phyloP scores from a whole-genome alignment of 257 asterid species.

The Euphrasia confusa region DNA sequence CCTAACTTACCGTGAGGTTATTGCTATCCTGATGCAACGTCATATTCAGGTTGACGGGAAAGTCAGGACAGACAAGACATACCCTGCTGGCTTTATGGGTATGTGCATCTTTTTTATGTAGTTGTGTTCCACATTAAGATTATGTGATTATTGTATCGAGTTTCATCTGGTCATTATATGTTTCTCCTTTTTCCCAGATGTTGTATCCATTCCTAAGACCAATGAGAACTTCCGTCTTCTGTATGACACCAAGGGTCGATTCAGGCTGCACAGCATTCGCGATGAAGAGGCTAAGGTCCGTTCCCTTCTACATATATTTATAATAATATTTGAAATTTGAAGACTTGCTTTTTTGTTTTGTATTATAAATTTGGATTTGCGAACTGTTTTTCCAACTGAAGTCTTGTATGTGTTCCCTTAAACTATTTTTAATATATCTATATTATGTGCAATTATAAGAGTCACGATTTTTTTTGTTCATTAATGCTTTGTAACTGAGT shows the following conservation, averaged over 20 bases:
- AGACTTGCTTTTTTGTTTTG: not conserved
- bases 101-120: not conserved
- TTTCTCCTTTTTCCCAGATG: slow-evolving; percentile 27
- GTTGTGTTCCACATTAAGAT: no score
- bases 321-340: not conserved
- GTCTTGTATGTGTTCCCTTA: no score
- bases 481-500: no score
- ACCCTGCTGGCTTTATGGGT: slow-evolving; percentile 50
- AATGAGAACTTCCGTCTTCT: slow-evolving; percentile 52
- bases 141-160: not conserved
- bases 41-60: slow-evolving; percentile 40
- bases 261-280: slow-evolving; percentile 37
- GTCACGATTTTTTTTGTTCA: no score
- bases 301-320: not conserved
- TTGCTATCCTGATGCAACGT: slow-evolving; percentile 43
- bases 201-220: slow-evolving; percentile 53
- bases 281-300: slow-evolving; percentile 51
- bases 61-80: slow-evolving; percentile 45
- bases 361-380: no score
- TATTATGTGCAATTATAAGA: no score
- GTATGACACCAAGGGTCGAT: slow-evolving; percentile 44
- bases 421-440: no score
- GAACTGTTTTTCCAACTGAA: no score
- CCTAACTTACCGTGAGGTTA: slow-evolving; percentile 41
- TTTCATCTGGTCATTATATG: not conserved